phyloP scores from a whole-genome alignment of 2,329 filamentous ascomycete genomes.

The Cladosporium halotolerans region DNA sequence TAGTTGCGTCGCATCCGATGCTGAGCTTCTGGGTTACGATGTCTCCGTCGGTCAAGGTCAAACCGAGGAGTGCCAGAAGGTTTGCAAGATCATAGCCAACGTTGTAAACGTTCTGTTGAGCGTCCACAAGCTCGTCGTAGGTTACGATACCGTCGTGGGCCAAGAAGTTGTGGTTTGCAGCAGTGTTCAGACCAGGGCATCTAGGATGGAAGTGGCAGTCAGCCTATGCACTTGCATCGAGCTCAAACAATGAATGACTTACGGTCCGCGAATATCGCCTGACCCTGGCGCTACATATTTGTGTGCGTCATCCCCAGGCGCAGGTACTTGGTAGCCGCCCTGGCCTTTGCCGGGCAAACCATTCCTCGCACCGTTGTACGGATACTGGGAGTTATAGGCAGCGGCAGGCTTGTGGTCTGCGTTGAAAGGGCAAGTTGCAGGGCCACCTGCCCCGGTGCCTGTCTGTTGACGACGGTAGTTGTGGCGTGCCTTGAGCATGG shows the following conservation, averaged over 20 bases:
- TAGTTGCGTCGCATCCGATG: conserved; percentile 42
- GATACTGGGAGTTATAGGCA: conserved; percentile 30
- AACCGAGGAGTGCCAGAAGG: conserved; percentile 35
- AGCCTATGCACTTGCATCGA: conserved; percentile 15
- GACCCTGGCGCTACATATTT: conserved; percentile 32
- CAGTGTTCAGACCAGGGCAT: conserved; percentile 39
- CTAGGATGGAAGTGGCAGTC: conserved; percentile 11
- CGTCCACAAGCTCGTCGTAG: conserved; percentile 40
- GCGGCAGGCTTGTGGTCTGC: conserved; percentile 33
- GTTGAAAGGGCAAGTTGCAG: conserved; percentile 35
- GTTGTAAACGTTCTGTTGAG: conserved; percentile 43
- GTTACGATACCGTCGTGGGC: conserved; percentile 38
- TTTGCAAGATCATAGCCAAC: conserved; percentile 38
- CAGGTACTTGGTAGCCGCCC: conserved; percentile 42
- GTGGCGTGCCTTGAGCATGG: conserved; percentile 21
- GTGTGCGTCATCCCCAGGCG: conserved; percentile 34
- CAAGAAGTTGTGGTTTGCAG: conserved; percentile 41
- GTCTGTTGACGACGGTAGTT: conserved; percentile 28
- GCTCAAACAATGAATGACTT: background rate
- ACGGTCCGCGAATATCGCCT: conserved; percentile 36
- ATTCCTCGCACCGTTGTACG: conserved; percentile 40
- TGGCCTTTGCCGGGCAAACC: conserved; percentile 36
- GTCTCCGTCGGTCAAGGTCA: conserved; percentile 37
- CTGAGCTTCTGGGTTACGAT: conserved; percentile 37
- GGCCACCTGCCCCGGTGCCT: conserved; percentile 22